Evolutionary conservation across 1,284 basidiomycete species (phyloP).

Genomic region (Rhodotorula sp.): DNA sequence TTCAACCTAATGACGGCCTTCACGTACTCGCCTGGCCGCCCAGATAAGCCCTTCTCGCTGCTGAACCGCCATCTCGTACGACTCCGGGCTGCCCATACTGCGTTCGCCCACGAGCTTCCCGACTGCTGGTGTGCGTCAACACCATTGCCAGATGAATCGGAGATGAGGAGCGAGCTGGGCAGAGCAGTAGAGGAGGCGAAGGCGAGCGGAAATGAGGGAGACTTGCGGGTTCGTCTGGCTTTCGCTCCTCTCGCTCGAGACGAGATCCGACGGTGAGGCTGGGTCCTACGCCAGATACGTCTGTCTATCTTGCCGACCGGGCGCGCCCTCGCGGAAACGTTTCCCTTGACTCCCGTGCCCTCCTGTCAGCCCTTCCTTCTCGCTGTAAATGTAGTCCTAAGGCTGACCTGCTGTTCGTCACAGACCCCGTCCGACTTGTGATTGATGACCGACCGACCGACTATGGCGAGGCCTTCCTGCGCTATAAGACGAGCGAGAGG

Average conservation of each 20-base stretch:
- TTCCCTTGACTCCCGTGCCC: constrained; percentile 18
- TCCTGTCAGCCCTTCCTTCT: constrained; percentile 6
- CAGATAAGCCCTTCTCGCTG: neutral
- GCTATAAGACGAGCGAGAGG: constrained; percentile 22
- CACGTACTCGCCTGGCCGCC: neutral
- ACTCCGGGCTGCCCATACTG: constrained; percentile 11
- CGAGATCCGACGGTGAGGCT: neutral
- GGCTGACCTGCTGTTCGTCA: neutral
- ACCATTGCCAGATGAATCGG: neutral
- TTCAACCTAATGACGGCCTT: constrained; percentile 18
- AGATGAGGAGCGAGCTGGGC: neutral
- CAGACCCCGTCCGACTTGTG: constrained; percentile 29
- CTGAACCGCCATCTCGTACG: constrained; percentile 21
- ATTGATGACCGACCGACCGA: constrained; percentile 18
- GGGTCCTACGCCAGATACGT: constrained; percentile 5
- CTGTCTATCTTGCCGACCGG: constrained; percentile 1
- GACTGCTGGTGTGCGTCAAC: constrained; percentile 26
- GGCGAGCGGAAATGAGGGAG: neutral
- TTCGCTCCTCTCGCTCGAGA: neutral
- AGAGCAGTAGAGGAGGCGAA: neutral
- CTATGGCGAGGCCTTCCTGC: constrained; percentile 25
- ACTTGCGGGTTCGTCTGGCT: constrained; percentile 13
- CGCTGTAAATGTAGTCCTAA: neutral
- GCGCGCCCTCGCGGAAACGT: neutral
- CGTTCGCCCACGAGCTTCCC: constrained; percentile 3